Evolutionary conservation across 2,329 filamentous ascomycete genomes (phyloP).

Genomic region (Apiospora aurea): DNA sequence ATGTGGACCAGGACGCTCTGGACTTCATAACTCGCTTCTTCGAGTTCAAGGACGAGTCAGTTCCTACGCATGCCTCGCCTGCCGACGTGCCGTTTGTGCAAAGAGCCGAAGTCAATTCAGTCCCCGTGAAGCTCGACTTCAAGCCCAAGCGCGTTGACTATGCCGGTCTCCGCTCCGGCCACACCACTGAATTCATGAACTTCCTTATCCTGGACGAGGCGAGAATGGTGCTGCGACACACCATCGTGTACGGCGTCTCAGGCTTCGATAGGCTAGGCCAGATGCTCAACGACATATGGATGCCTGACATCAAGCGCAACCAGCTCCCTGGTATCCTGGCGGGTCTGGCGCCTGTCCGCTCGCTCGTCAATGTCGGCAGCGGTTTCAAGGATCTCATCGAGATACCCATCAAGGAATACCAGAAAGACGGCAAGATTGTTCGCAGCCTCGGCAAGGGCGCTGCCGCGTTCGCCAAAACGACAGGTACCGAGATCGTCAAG

Average conservation of each 20-base stretch:
- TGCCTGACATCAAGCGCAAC: conserved; percentile 86
- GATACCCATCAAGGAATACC: conserved; percentile 90
- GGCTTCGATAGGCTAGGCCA: conserved; percentile 91
- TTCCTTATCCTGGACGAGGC: conserved; percentile 92
- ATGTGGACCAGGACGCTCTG: conserved; percentile 96
- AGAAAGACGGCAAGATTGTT: conserved; percentile 90
- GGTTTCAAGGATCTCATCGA: conserved; percentile 87
- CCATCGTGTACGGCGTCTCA: conserved; percentile 89
- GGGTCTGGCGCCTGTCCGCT: conserved; percentile 87
- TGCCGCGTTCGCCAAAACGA: conserved; percentile 88
- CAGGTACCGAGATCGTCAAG: conserved; percentile 91
- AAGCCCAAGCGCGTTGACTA: conserved; percentile 99
- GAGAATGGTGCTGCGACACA: conserved; percentile 83
- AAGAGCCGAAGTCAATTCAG: conserved; percentile 82
- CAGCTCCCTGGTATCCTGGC: conserved; percentile 90
- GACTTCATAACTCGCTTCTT: conserved; percentile 98
- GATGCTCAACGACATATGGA: conserved; percentile 95
- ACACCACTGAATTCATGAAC: conserved; percentile 98
- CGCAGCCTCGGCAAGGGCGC: conserved; percentile 93
- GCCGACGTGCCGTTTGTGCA: conserved; percentile 87
- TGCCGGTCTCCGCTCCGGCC: conserved; percentile 86
- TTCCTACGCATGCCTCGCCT: conserved; percentile 61
- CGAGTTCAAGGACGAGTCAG: conserved; percentile 87
- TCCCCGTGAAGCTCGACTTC: conserved; percentile 88
- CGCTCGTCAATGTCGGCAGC: conserved; percentile 87